Percentiles rank a stretch among this genome's conserved stretches.
Conservation (phyloP, 2,329 filamentous ascomycete genomes). For the Fusarium annulatum region DNA sequence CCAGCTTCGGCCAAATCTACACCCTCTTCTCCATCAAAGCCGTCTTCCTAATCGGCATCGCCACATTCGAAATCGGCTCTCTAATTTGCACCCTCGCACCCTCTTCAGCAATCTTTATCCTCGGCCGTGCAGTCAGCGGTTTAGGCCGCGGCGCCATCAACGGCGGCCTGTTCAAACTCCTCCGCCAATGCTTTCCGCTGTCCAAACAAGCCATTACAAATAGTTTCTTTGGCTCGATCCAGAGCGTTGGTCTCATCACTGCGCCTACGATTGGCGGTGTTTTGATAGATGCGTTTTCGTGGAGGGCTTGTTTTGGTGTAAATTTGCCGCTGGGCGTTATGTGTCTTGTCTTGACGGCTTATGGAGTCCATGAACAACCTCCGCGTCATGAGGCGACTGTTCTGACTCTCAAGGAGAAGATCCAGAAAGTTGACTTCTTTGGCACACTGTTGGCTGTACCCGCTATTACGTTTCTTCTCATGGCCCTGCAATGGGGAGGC, state of each 20-base stretch:
- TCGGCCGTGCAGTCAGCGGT: slow-evolving; percentile 52
- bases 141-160: slow-evolving; percentile 46
- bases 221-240: slow-evolving; percentile 33
- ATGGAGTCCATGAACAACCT: slow-evolving; percentile 34
- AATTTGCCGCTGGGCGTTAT: slow-evolving; percentile 32
- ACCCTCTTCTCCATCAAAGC: slow-evolving; percentile 46
- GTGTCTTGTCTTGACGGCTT: slow-evolving; percentile 30
- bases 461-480: slow-evolving; percentile 33
- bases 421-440: slow-evolving; percentile 27
- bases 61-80: slow-evolving; percentile 48
- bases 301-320: slow-evolving; percentile 43
- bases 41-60: slow-evolving; percentile 45
- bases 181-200: slow-evolving; percentile 39
- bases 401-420: slow-evolving; percentile 24
- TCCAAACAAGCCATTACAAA: slow-evolving; percentile 33
- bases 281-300: slow-evolving; percentile 33
- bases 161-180: slow-evolving; percentile 40
- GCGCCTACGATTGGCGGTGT: slow-evolving; percentile 38
- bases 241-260: slow-evolving; percentile 35
- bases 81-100: slow-evolving; percentile 52
- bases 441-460: slow-evolving; percentile 31
- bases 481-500: slow-evolving; percentile 42
- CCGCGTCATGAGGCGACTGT: background rate
- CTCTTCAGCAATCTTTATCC: slow-evolving; percentile 49
- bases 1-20: slow-evolving; percentile 47